phyloP scores from a whole-genome alignment of 1,284 basidiomycete genomes.

The Melampsora medusae region DNA sequence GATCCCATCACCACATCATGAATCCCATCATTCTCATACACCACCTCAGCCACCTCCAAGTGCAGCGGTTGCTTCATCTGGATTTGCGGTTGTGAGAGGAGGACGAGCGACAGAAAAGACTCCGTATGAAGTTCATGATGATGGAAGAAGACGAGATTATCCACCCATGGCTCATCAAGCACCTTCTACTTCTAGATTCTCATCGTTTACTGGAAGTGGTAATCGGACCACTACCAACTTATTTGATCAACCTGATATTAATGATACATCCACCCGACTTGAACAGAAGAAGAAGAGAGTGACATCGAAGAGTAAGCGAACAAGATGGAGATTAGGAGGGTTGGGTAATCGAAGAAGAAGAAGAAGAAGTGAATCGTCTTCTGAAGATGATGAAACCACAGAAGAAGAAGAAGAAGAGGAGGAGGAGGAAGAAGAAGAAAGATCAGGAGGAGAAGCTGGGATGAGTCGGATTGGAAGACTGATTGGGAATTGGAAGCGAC shows the following conservation, averaged over 20 bases:
- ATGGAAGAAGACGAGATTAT: slow-evolving; percentile 22
- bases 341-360: background rate
- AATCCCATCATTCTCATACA: background rate
- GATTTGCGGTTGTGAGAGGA: slow-evolving; percentile 55
- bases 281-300: background rate
- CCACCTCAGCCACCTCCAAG: background rate
- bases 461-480: background rate
- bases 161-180: slow-evolving; percentile 6
- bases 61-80: slow-evolving; percentile 46
- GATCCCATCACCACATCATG: background rate
- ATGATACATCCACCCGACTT: background rate
- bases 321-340: too few species aligned
- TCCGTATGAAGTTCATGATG: slow-evolving; percentile 49
- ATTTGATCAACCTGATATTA: slow-evolving; percentile 8
- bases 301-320: background rate
- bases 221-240: slow-evolving; percentile 34
- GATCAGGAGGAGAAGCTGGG: too few species aligned
- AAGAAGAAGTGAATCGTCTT: background rate
- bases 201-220: background rate
- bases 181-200: background rate
- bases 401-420: slow-evolving; percentile 18
- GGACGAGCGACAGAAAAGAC: slow-evolving; percentile 52
- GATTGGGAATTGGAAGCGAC: background rate
- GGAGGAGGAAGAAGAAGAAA: background rate
- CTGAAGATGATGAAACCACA: background rate